Evolutionary conservation across 306 rosid species (phyloP).

Genomic region (Acacia acuminata): DNA sequence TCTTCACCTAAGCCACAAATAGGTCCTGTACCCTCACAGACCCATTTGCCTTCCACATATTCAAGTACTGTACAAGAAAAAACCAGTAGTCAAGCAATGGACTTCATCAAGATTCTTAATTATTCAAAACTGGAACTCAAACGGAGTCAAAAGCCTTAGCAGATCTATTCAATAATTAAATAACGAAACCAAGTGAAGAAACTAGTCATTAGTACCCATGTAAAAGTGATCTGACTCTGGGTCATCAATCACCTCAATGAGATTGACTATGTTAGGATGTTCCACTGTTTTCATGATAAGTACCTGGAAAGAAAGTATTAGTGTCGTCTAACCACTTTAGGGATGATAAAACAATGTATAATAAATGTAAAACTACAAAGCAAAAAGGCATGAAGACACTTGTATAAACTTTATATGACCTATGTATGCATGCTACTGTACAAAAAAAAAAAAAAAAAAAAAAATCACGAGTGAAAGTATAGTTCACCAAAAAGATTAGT

Average conservation of each 20-base stretch:
- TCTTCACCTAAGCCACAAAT: constrained; percentile 67
- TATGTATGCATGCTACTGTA: neutral
- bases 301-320: constrained; percentile 55
- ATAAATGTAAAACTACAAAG: constrained; percentile 8
- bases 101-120: neutral
- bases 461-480: constrained; percentile 17
- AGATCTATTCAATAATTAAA: constrained; percentile 15
- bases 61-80: constrained; percentile 72
- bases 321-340: neutral
- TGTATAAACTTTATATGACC: neutral
- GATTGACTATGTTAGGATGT: constrained; percentile 96
- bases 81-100: constrained; percentile 25
- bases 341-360: constrained; percentile 21
- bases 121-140: constrained; percentile 16
- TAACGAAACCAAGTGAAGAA: constrained; percentile 25
- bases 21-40: constrained; percentile 80
- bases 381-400: constrained; percentile 7
- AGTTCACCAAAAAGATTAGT: neutral
- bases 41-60: constrained; percentile 97
- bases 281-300: constrained; percentile 90
- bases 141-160: constrained; percentile 2
- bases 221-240: constrained; percentile 82
- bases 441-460: constrained; percentile 17
- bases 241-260: constrained; percentile 96
- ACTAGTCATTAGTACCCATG: constrained; percentile 69